Base-by-base conservation (phyloP, 2,329 filamentous ascomycete genomes). In the Blastomyces gilchristii region DNA sequence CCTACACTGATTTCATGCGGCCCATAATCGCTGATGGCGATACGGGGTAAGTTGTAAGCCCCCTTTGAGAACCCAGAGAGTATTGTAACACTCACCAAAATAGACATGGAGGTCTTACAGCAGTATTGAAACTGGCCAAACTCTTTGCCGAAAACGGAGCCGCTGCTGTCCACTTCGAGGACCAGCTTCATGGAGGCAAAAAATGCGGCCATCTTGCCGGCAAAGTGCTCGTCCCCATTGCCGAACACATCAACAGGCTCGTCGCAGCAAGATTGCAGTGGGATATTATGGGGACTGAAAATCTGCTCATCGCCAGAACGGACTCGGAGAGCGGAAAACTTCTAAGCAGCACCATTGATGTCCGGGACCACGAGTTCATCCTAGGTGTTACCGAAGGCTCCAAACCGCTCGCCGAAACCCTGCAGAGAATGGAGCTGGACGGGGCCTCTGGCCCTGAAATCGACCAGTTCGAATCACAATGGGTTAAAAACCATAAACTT, bases 271-370 rank as follows among this genome's bases (percentile, higher is more conserved):
- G 94, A 64, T 97, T 96, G 79, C 94, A 99, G 73, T 99, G 93
- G 93, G 94, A 99, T 71, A 82, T 97, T 69, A 97, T 99, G 93
- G 94, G 93, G 57, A 87, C 85, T 61, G 94, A 99, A 79, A 97
- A 96, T 74, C 82, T 97, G 3, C 86, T 97, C 52, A 94, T 99
- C 72, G 94, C 94, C 2, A 87, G 94, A 63, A 97, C 94, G 1
- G 94, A 99, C 75, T 95, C 91, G 0, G 94, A 97, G 77, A 96
- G 90, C 66, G 94, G 93, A 56, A 92, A 87, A 74, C 83, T 99
- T 28, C 82, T 99, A 62, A 95, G 89, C 64, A 96, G 89, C 65
- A 90, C 91, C 16, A 89, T 99, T 66, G 94, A 99, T 72, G 88
- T 91, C 6, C 88, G 94, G 64, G 94, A 99, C 72, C 94, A 99